Conservation (phyloP, 2,329 filamentous ascomycete species). For the Clarireedia homoeocarpa region DNA sequence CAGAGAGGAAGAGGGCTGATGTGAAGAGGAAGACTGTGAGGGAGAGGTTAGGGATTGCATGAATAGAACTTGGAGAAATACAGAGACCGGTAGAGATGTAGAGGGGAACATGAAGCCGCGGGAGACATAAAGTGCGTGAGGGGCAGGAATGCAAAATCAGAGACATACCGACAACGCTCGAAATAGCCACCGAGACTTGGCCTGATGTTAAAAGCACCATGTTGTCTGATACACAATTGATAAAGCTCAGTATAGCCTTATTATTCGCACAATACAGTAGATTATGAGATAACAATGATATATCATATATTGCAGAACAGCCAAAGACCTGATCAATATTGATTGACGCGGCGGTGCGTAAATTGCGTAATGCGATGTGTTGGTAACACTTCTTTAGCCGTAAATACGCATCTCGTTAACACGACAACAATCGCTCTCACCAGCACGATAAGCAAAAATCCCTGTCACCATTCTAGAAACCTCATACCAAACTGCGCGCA, state of each 20-base stretch:
- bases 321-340: neutral
- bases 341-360: neutral
- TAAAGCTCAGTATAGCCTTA: neutral
- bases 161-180: constrained; percentile 52
- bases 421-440: constrained; percentile 4
- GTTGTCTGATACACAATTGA: neutral
- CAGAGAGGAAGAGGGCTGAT: constrained; percentile 74
- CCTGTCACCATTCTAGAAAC: neutral
- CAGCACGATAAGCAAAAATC: constrained; percentile 1
- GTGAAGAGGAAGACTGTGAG: constrained; percentile 68
- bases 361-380: neutral
- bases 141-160: neutral
- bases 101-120: constrained; percentile 5
- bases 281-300: too few species aligned
- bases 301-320: too few species aligned
- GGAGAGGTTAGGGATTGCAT: constrained; percentile 6
- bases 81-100: neutral
- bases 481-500: neutral
- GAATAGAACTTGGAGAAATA: neutral
- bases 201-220: constrained; percentile 52
- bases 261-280: neutral
- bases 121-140: neutral
- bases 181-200: constrained; percentile 62
- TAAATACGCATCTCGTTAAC: constrained; percentile 2
- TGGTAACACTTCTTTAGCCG: neutral